Conservation (phyloP, 2,329 filamentous ascomycete genomes). For the Fusarium nematophilum region DNA sequence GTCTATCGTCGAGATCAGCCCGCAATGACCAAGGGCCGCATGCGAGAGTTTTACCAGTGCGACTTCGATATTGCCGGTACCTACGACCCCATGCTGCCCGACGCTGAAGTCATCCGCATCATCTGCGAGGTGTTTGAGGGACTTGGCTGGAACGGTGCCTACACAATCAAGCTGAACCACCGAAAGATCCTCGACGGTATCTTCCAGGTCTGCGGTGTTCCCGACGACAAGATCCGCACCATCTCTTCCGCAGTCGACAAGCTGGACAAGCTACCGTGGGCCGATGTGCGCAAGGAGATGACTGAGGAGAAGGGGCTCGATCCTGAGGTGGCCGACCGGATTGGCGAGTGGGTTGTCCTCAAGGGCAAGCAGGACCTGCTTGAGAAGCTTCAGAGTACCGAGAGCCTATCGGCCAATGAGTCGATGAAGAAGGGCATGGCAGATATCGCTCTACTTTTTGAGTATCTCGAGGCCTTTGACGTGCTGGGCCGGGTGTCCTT, state of each 20-base stretch:
- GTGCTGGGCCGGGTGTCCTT: conserved; percentile 83
- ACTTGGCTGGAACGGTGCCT: conserved; percentile 77
- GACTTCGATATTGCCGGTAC: conserved; percentile 94
- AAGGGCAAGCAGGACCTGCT: conserved; percentile 83
- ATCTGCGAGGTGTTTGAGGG: conserved; percentile 86
- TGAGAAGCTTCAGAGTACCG: conserved; percentile 74
- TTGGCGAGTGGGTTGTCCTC: conserved; percentile 83
- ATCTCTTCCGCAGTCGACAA: conserved; percentile 97
- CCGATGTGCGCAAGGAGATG: conserved; percentile 92
- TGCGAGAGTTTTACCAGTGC: conserved; percentile 97
- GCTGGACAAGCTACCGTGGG: conserved; percentile 92
- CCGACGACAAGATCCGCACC: conserved; percentile 84
- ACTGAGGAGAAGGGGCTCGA: conserved; percentile 88
- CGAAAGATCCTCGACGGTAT: conserved; percentile 93
- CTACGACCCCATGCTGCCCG: conserved; percentile 92
- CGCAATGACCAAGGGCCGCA: conserved; percentile 87
- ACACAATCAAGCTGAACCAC: conserved; percentile 95
- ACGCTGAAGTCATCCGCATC: conserved; percentile 89
- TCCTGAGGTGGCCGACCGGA: conserved; percentile 82
- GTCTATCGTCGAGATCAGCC: conserved; percentile 67
- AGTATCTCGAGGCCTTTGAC: conserved; percentile 83
- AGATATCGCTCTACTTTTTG: conserved; percentile 84
- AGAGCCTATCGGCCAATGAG: conserved; percentile 75
- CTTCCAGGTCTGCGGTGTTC: conserved; percentile 91
- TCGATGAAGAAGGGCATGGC: conserved; percentile 82